Conservation (phyloP, 176 grass and related monocot genomes). For the Bromus sterilis region DNA sequence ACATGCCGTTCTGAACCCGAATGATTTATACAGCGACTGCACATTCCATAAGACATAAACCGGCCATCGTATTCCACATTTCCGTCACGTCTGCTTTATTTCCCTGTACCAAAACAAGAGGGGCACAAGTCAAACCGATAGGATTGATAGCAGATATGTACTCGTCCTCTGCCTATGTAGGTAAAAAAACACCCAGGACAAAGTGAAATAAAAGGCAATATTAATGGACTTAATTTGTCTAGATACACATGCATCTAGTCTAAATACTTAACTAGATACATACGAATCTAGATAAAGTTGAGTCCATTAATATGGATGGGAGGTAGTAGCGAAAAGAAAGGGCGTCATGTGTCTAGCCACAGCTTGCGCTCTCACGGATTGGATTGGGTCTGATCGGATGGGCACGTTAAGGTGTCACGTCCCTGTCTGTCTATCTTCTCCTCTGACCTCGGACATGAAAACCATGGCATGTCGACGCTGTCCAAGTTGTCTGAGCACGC, state of each 20-base stretch:
- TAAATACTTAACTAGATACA: too few species aligned
- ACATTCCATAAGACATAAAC: not conserved
- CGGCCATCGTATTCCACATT: not conserved
- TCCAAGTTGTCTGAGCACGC: not conserved
- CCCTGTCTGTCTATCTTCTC: not conserved
- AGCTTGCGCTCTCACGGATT: not conserved
- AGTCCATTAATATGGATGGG: too few species aligned
- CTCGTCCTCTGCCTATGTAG: not conserved
- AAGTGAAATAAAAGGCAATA: too few species aligned
- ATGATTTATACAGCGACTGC: not conserved
- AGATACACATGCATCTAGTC: too few species aligned
- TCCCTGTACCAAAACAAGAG: not conserved
- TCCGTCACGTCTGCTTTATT: not conserved
- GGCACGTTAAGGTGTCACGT: not conserved
- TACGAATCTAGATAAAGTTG: too few species aligned
- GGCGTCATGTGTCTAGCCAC: not conserved
- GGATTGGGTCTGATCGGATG: not conserved
- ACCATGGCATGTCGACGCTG: not conserved
- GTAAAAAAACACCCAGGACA: not conserved
- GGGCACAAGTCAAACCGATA: not conserved
- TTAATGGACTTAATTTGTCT: too few species aligned
- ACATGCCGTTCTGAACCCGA: not conserved
- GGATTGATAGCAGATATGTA: not conserved
- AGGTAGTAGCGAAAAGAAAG: not conserved
- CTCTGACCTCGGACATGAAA: not conserved